Conservation (phyloP, 768 basidiomycete genomes). For the Podaxis carcinomalis region DNA sequence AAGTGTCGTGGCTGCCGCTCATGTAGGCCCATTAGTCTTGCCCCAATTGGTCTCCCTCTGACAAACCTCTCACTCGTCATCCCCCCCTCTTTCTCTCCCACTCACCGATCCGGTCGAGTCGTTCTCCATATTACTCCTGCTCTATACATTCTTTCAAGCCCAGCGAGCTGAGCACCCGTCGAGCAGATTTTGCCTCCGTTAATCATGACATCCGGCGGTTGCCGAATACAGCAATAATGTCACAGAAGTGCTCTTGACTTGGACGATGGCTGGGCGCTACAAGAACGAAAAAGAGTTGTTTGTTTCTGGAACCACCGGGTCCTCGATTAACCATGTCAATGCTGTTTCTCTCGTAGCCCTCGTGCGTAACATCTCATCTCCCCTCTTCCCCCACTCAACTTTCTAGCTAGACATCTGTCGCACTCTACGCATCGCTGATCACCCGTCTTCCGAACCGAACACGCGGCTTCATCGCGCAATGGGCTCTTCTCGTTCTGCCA, state of each 20-base stretch:
- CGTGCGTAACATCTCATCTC: constrained; percentile 17
- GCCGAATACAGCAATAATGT: neutral
- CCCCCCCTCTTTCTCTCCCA: constrained; percentile 23
- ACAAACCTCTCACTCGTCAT: constrained; percentile 15
- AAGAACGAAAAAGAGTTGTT: constrained; percentile 81
- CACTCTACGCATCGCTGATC: constrained; percentile 58
- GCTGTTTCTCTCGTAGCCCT: constrained; percentile 45
- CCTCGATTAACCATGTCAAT: constrained; percentile 66
- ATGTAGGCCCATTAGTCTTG: neutral
- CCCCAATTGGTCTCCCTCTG: neutral
- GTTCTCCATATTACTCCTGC: too few relatives aligned
- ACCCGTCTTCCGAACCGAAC: constrained; percentile 41
- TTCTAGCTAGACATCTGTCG: constrained; percentile 57
- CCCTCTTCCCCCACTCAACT: neutral
- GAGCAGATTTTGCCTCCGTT: neutral
- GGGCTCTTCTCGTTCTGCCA: constrained; percentile 65
- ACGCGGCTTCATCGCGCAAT: constrained; percentile 47
- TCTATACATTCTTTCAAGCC: too few relatives aligned
- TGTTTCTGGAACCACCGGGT: constrained; percentile 70
- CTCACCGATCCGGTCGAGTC: constrained; percentile 29
- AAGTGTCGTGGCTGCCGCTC: neutral
- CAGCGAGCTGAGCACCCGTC: constrained; percentile 35
- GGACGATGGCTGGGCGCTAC: constrained; percentile 36
- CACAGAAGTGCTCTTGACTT: neutral
- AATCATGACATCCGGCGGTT: neutral